Conservation (phyloP, 805 yeast species). For the Clavispora phyllophila region DNA sequence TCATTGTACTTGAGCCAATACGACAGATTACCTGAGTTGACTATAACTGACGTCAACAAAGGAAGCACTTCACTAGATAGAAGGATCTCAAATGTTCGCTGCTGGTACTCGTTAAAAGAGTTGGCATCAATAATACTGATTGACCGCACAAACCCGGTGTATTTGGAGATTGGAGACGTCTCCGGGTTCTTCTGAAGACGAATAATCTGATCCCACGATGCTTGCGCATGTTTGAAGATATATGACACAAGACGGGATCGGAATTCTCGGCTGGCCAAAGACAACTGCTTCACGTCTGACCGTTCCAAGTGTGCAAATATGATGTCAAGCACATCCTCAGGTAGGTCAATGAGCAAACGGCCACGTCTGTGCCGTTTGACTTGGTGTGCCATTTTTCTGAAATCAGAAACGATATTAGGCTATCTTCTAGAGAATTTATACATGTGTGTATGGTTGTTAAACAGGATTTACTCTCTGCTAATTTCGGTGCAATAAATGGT, state of each 20-base stretch:
- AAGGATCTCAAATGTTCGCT: slow-evolving; percentile 21
- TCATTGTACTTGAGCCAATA: slow-evolving; percentile 38
- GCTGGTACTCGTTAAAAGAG: slow-evolving; percentile 24
- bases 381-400: neutral
- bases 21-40: slow-evolving; percentile 34
- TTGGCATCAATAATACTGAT: slow-evolving; percentile 8
- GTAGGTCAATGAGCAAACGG: slow-evolving; percentile 9
- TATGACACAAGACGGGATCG: slow-evolving; percentile 16
- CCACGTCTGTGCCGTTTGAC: neutral
- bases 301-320: slow-evolving; percentile 6
- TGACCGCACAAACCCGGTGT: slow-evolving; percentile 1
- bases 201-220: slow-evolving; percentile 23
- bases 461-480: neutral
- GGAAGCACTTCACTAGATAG: slow-evolving; percentile 19
- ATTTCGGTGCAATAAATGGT: neutral
- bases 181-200: slow-evolving; percentile 1
- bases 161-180: neutral
- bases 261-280: slow-evolving; percentile 10
- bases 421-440: neutral
- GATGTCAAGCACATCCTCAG: slow-evolving; percentile 10
- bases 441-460: neutral
- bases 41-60: slow-evolving; percentile 16
- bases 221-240: slow-evolving; percentile 19
- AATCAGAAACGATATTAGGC: neutral
- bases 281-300: slow-evolving; percentile 8